These are phyloP conservation scores for Nemophila menziesii DNA, from an alignment of 257 asterid genomes.

Conservation along the genomic window DNA sequence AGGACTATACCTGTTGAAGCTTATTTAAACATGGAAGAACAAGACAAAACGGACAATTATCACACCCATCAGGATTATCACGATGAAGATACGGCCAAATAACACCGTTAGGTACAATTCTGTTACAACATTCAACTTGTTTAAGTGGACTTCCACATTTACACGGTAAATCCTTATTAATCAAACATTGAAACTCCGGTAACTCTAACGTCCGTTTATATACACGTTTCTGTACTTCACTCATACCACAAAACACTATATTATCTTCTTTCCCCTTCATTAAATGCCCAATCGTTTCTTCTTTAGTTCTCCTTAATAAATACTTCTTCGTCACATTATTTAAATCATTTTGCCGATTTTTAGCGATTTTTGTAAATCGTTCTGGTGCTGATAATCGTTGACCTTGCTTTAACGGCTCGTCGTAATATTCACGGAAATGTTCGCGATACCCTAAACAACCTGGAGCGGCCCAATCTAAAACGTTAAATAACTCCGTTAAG, in stretches of 20 bases:
- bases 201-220: conserved; percentile 66
- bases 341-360: conserved; percentile 70
- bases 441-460: conserved; percentile 86
- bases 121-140: conserved; percentile 78
- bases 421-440: conserved; percentile 87
- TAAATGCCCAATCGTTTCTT: conserved; percentile 93
- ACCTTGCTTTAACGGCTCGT: conserved; percentile 94
- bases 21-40: conserved; percentile 93
- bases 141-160: conserved; percentile 92
- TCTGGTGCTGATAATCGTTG: conserved; percentile 89
- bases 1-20: conserved; percentile 95
- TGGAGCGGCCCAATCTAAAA: conserved; percentile 76
- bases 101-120: conserved; percentile 65
- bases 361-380: conserved; percentile 60
- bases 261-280: conserved; percentile 98
- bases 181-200: conserved; percentile 80
- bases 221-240: conserved; percentile 77
- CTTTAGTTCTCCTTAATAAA: conserved; percentile 90
- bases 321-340: conserved; percentile 57
- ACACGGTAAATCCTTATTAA: conserved; percentile 83
- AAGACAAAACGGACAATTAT: conserved; percentile 89
- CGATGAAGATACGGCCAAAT: conserved; percentile 87
- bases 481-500: conserved; percentile 78
- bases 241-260: conserved; percentile 89
- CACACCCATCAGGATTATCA: conserved; percentile 87